phyloP scores from a whole-genome alignment of 306 rosid genomes.

The Astragalus glycyphyllos region DNA sequence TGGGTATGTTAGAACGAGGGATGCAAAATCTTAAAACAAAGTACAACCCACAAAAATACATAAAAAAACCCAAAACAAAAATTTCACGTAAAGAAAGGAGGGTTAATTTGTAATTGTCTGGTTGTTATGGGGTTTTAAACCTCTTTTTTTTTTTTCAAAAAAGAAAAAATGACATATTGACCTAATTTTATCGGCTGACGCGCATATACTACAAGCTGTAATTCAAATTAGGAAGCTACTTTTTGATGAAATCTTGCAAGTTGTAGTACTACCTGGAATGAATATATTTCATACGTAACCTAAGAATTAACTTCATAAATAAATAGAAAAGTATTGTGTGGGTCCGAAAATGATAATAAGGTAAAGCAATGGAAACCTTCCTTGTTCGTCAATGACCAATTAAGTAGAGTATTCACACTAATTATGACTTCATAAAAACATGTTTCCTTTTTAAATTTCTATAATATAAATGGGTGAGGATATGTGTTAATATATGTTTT shows the following conservation, averaged over 20 bases:
- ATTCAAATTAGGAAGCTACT: slow-evolving; percentile 30
- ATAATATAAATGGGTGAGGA: background rate
- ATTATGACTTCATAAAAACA: background rate
- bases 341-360: background rate
- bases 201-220: background rate
- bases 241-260: slow-evolving; percentile 20
- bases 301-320: slow-evolving; percentile 41
- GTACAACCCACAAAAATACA: too few species aligned
- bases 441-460: background rate
- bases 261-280: slow-evolving; percentile 32
- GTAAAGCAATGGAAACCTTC: slow-evolving; percentile 1
- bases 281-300: slow-evolving; percentile 46
- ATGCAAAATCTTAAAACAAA: too few species aligned
- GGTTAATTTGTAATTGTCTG: too few species aligned
- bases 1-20: too few species aligned
- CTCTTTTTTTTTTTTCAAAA: too few species aligned
- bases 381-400: background rate
- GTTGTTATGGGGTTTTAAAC: too few species aligned
- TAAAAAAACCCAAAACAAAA: too few species aligned
- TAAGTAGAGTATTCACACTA: background rate
- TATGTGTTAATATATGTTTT: too few species aligned
- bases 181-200: slow-evolving; percentile 23
- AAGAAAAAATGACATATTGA: background rate
- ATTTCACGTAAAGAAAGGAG: too few species aligned
- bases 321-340: slow-evolving; percentile 10